Evolutionary conservation across 768 basidiomycete genomes (phyloP).

Genomic region (Lactifluus pinguis): DNA sequence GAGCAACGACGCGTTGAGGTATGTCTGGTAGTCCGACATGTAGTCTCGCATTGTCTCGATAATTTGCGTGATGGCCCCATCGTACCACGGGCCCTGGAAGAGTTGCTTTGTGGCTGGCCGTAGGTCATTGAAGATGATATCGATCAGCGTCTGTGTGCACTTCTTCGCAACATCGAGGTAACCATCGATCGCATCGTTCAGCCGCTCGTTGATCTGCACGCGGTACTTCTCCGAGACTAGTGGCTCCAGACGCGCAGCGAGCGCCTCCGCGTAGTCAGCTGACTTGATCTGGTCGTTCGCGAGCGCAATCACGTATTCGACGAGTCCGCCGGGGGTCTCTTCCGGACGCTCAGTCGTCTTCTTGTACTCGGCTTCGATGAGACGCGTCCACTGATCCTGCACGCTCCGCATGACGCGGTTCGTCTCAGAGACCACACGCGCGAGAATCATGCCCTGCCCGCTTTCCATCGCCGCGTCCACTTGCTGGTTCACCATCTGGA

Average conservation of each 20-base stretch:
- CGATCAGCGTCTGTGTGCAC: slow-evolving; percentile 90
- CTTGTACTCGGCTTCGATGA: slow-evolving; percentile 78
- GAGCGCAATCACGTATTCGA: slow-evolving; percentile 92
- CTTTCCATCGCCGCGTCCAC: slow-evolving; percentile 92
- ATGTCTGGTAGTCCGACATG: slow-evolving; percentile 88
- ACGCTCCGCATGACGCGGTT: slow-evolving; percentile 83
- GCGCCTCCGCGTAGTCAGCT: slow-evolving; percentile 85
- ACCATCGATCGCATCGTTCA: slow-evolving; percentile 96
- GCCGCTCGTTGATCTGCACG: slow-evolving; percentile 65
- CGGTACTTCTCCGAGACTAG: slow-evolving; percentile 92
- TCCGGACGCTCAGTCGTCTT: slow-evolving; percentile 84
- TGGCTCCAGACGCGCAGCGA: slow-evolving; percentile 78
- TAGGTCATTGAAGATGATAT: slow-evolving; percentile 91
- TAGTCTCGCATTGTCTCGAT: slow-evolving; percentile 96
- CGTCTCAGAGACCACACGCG: slow-evolving; percentile 80
- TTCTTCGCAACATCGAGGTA: slow-evolving; percentile 98
- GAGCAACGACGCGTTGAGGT: slow-evolving; percentile 82
- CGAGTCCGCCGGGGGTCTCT: slow-evolving; percentile 77
- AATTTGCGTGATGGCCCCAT: slow-evolving; percentile 78
- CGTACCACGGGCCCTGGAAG: slow-evolving; percentile 86
- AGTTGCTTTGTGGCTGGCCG: slow-evolving; percentile 78
- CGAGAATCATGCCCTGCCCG: slow-evolving; percentile 87
- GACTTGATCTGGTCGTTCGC: slow-evolving; percentile 97
- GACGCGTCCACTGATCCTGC: slow-evolving; percentile 81
- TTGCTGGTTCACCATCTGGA: slow-evolving; percentile 98